Evolutionary conservation across 2,329 filamentous ascomycete species (phyloP).

Genomic region (Pyricularia pennisetigena): DNA sequence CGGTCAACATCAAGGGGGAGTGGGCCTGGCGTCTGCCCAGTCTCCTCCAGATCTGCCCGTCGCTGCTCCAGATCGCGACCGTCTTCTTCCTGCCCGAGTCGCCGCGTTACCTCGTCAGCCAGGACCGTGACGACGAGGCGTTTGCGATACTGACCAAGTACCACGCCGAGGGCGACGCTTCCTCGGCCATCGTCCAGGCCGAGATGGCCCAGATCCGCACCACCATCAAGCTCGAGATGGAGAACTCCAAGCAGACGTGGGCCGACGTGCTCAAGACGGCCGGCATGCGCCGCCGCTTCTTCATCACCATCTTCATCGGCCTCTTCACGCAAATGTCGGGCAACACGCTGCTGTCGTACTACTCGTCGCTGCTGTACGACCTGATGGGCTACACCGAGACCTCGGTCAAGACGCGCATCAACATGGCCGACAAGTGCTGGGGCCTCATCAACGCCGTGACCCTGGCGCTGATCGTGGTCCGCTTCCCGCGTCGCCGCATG

Average conservation of each 20-base stretch:
- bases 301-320: conserved; percentile 38
- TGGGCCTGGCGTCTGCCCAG: conserved; percentile 31
- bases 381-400: conserved; percentile 34
- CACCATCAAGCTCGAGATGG: conserved; percentile 6
- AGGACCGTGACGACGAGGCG: conserved; percentile 8
- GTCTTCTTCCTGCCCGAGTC: conserved; percentile 10
- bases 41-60: conserved; percentile 24
- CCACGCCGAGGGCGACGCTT: conserved; percentile 8
- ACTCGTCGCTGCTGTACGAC: conserved; percentile 33
- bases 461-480: conserved; percentile 26
- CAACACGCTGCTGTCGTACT: conserved; percentile 41
- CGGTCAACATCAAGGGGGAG: conserved; percentile 23
- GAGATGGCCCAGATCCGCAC: conserved; percentile 8
- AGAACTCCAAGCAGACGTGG: conserved; percentile 7
- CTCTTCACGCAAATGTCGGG: conserved; percentile 45
- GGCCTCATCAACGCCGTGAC: conserved; percentile 25
- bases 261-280: conserved; percentile 6
- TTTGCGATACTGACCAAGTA: conserved; percentile 8
- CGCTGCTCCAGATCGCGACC: conserved; percentile 7
- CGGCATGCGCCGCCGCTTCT: conserved; percentile 31
- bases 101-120: conserved; percentile 9
- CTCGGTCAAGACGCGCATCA: conserved; percentile 29
- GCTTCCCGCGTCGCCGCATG: conserved; percentile 18
- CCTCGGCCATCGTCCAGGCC: conserved; percentile 7
- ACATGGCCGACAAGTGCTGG: conserved; percentile 37